phyloP scores from a whole-genome alignment of 2,329 filamentous ascomycete species.

The Blastomyces percursus region DNA sequence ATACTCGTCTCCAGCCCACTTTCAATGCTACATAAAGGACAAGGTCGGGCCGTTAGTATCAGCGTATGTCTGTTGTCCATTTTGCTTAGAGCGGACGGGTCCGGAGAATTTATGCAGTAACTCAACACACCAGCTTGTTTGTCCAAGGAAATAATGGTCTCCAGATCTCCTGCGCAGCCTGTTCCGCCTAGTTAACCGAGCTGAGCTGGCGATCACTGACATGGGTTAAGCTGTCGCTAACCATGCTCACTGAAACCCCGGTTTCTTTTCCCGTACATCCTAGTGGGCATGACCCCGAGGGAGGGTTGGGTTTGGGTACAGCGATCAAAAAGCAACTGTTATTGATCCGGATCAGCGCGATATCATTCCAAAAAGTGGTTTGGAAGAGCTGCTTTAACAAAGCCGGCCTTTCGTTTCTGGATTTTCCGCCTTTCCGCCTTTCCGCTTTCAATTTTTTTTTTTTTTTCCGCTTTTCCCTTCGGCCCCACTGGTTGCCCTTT shows the following conservation, averaged over 20 bases:
- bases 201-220: not conserved
- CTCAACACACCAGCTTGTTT: not conserved
- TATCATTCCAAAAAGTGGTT: not conserved
- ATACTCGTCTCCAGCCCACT: not conserved
- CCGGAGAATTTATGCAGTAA: not conserved
- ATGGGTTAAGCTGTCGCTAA: not conserved
- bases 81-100: not conserved
- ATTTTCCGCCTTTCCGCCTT: not conserved
- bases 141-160: not conserved
- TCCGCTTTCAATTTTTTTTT: not conserved
- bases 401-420: not conserved
- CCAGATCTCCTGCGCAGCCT: not conserved
- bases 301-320: not conserved
- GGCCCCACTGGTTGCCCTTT: not conserved
- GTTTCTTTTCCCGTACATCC: not conserved
- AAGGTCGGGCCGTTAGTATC: not conserved
- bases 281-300: not conserved
- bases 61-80: not conserved
- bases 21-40: not conserved
- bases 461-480: not conserved
- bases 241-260: not conserved
- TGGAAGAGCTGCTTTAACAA: not conserved
- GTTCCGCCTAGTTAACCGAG: not conserved
- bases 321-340: not conserved
- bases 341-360: not conserved